Conservation (phyloP, 768 basidiomycete genomes). For the Lentinus brumalis region DNA sequence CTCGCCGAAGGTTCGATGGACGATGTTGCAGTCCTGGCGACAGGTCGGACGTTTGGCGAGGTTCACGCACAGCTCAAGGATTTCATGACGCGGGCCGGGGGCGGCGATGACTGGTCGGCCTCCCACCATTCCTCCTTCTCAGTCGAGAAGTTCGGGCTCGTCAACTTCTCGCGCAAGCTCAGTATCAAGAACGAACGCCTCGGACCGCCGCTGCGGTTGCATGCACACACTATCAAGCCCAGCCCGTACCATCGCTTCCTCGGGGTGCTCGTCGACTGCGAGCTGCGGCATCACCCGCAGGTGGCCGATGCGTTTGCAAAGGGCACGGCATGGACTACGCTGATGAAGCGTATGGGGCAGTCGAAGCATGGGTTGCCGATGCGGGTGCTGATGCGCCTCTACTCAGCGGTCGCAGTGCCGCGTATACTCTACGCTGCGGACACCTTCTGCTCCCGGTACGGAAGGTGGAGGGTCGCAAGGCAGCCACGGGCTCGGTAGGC, state of each 20-base stretch:
- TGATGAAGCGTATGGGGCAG: constrained; percentile 24
- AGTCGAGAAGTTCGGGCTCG: constrained; percentile 21
- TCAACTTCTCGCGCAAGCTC: not conserved
- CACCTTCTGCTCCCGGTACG: not conserved
- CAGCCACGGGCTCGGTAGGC: not conserved
- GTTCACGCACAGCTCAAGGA: constrained; percentile 2
- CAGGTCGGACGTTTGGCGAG: constrained; percentile 6
- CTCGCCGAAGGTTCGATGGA: constrained; percentile 19
- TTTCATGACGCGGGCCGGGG: constrained; percentile 17
- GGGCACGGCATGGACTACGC: constrained; percentile 21
- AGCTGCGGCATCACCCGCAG: constrained; percentile 29
- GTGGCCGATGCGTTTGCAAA: constrained; percentile 22
- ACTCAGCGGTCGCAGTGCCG: constrained; percentile 26
- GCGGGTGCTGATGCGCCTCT: constrained; percentile 23
- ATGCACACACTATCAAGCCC: constrained; percentile 20
- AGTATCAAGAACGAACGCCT: not conserved
- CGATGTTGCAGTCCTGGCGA: constrained; percentile 13
- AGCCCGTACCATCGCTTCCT: constrained; percentile 28
- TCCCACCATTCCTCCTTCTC: constrained; percentile 30
- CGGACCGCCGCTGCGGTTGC: constrained; percentile 5
- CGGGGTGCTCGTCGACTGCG: constrained; percentile 33
- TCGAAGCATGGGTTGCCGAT: constrained; percentile 22
- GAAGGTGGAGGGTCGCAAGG: not conserved
- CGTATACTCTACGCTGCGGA: constrained; percentile 32
- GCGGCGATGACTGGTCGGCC: constrained; percentile 30